Conservation (phyloP, 1,284 basidiomycete species). For the Megacollybia platyphylla region DNA sequence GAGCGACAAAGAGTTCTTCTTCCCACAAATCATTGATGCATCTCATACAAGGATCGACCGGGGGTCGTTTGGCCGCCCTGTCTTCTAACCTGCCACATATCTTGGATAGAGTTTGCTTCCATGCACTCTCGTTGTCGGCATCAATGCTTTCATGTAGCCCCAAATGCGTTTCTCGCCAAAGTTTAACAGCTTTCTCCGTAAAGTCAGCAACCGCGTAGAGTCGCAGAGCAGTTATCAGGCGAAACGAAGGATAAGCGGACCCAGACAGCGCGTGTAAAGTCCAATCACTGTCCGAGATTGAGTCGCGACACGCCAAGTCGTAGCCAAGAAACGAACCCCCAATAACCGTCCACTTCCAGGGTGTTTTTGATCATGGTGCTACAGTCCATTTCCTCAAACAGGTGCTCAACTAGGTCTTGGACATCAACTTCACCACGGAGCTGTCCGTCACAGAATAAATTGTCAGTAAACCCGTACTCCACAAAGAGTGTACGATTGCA, state of each 20-base stretch:
- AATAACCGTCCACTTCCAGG: conserved; percentile 54
- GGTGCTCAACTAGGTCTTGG: conserved; percentile 36
- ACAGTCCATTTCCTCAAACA: conserved; percentile 26
- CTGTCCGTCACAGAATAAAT: conserved; percentile 12
- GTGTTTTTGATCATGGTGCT: conserved; percentile 32
- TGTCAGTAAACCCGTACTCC: conserved; percentile 75
- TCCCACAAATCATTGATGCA: neutral
- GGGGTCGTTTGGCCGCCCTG: conserved; percentile 2
- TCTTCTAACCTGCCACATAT: conserved; percentile 19
- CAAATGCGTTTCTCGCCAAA: conserved; percentile 43
- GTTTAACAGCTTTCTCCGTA: conserved; percentile 19
- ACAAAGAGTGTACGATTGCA: conserved; percentile 62
- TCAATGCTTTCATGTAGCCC: conserved; percentile 30
- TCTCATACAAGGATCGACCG: neutral
- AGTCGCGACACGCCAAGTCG: neutral
- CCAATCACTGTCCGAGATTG: conserved; percentile 45
- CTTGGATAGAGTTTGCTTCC: conserved; percentile 19
- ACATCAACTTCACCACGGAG: conserved; percentile 45
- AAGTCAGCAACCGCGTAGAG: conserved; percentile 29
- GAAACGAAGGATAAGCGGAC: conserved; percentile 65
- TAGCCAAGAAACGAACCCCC: conserved; percentile 42
- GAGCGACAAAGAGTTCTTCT: conserved; percentile 36
- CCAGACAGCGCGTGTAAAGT: conserved; percentile 46
- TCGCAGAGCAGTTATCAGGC: conserved; percentile 59
- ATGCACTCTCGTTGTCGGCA: conserved; percentile 23